Evolutionary conservation across 208 protist genomes (phyloP).

Genomic region (Trypanosoma scelopori): DNA sequence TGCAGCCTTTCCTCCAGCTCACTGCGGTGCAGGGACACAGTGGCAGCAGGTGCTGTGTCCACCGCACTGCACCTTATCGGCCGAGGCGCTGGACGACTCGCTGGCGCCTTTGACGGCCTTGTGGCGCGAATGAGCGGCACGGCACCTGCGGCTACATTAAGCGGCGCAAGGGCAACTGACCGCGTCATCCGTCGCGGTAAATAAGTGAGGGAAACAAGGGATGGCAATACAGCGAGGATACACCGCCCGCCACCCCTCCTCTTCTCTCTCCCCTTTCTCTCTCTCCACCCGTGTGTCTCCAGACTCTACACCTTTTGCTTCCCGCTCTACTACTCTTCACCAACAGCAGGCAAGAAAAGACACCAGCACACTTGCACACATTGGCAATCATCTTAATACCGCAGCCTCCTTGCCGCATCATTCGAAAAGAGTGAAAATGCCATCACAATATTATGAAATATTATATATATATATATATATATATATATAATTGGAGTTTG

Average conservation of each 20-base stretch:
- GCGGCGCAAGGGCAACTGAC: neutral
- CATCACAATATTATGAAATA: too few relatives aligned
- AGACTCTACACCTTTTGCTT: neutral
- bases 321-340: too few relatives aligned
- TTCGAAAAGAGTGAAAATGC: too few relatives aligned
- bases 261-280: too few relatives aligned
- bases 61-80: neutral
- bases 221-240: neutral
- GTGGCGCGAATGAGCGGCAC: neutral
- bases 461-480: too few relatives aligned
- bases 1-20: slow-evolving; percentile 27
- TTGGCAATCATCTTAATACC: too few relatives aligned
- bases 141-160: neutral
- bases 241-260: neutral
- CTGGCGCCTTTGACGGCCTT: neutral
- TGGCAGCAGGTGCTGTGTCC: neutral
- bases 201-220: too few relatives aligned
- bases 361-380: neutral
- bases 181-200: neutral
- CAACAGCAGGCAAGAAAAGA: too few relatives aligned
- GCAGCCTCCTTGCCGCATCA: too few relatives aligned
- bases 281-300: neutral
- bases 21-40: neutral
- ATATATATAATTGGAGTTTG: too few relatives aligned
- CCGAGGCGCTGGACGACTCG: neutral